A percentile compares a stretch with the other conserved stretches of the same genome.
Evolutionary conservation across 495 filamentous ascomycete species (phyloP).

Genomic region (Neurospora sp.): DNA sequence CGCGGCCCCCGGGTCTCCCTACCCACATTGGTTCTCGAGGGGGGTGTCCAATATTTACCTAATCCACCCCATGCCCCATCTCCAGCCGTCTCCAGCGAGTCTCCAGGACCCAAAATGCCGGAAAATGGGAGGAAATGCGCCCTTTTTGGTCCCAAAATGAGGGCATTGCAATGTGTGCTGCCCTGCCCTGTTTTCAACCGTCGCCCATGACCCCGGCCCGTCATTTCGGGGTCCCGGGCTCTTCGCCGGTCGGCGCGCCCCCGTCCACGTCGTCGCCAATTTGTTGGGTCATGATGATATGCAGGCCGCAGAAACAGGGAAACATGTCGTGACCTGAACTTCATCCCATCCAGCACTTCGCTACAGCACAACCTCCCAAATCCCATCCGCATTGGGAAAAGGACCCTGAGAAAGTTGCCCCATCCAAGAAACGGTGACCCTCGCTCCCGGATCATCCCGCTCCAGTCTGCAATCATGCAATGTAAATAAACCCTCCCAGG

Average conservation of each 20-base stretch:
- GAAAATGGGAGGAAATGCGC: not conserved
- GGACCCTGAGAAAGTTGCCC: not conserved
- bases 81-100: not conserved
- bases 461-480: not conserved
- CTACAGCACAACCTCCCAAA: not conserved
- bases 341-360: not conserved
- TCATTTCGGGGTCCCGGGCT: not conserved
- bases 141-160: not conserved
- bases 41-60: not conserved
- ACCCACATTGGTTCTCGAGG: not conserved
- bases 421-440: not conserved
- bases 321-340: not conserved
- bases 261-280: not conserved
- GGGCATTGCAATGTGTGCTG: not conserved
- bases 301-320: not conserved
- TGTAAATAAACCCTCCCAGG: not conserved
- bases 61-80: not conserved
- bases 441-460: not conserved
- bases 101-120: not conserved
- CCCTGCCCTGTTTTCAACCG: not conserved
- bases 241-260: not conserved
- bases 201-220: not conserved
- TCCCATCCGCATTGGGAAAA: not conserved
- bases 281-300: not conserved
- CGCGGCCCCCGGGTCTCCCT: not conserved